Conservation (phyloP, 1,284 basidiomycete species). For the Coriolopsis trogii region DNA sequence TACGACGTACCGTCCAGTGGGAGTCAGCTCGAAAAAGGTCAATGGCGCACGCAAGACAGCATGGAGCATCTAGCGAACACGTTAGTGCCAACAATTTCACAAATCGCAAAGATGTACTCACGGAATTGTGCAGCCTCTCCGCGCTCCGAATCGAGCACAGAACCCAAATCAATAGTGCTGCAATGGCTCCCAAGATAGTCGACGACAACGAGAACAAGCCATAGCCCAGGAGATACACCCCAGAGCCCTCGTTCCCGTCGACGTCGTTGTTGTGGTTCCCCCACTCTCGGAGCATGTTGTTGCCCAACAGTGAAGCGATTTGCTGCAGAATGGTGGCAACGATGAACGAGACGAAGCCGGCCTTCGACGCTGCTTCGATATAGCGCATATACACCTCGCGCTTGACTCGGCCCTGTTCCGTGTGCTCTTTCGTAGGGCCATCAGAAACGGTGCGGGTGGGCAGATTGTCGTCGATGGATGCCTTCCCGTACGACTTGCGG, state of each 20-base stretch:
- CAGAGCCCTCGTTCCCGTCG: slow-evolving; percentile 62
- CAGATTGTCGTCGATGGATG: slow-evolving; percentile 44
- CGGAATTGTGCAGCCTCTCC: slow-evolving; percentile 75
- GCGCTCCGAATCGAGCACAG: slow-evolving; percentile 80
- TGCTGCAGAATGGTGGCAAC: slow-evolving; percentile 59
- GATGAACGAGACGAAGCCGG: slow-evolving; percentile 73
- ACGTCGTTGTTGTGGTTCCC: slow-evolving; percentile 72
- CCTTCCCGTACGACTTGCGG: slow-evolving; percentile 52
- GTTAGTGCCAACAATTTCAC: background rate
- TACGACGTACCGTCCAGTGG: slow-evolving; percentile 65
- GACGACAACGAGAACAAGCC: slow-evolving; percentile 60
- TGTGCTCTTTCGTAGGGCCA: slow-evolving; percentile 74
- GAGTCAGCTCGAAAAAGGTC: slow-evolving; percentile 87
- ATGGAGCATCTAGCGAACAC: slow-evolving; percentile 60
- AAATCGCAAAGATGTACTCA: slow-evolving; percentile 36
- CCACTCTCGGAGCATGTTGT: slow-evolving; percentile 79
- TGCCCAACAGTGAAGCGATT: slow-evolving; percentile 57
- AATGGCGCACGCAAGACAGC: slow-evolving; percentile 84
- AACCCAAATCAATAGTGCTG: slow-evolving; percentile 75
- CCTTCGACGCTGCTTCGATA: slow-evolving; percentile 76
- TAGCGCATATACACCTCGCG: slow-evolving; percentile 77
- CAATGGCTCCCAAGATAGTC: slow-evolving; percentile 53
- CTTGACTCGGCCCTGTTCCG: slow-evolving; percentile 86
- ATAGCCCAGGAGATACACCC: slow-evolving; percentile 62
- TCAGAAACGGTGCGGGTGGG: slow-evolving; percentile 42